A percentile compares a stretch with the other conserved stretches of the same genome.
Evolutionary conservation across 108 stramenopile species (phyloP).

Genomic region (Licmophora abbreviata): DNA sequence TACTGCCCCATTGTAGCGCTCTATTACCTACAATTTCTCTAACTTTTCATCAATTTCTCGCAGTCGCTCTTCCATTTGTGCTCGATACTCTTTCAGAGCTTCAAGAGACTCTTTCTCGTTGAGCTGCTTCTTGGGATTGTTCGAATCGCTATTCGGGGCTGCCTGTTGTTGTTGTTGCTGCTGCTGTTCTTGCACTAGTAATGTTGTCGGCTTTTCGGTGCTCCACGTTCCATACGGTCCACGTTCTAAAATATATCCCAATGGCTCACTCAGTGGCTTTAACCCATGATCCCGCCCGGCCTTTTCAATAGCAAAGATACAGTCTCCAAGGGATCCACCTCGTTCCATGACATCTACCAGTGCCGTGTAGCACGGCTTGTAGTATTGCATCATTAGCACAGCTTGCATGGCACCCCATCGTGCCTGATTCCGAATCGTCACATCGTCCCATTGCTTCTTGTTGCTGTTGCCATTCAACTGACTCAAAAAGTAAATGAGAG

Average conservation of each 20-base stretch:
- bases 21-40: constrained; percentile 16
- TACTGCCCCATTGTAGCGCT: too few relatives aligned
- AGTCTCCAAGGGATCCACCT: constrained; percentile 67
- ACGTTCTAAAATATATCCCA: constrained; percentile 58
- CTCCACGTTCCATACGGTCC: constrained; percentile 49
- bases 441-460: constrained; percentile 33
- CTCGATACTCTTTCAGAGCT: constrained; percentile 7
- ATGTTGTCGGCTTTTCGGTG: constrained; percentile 16
- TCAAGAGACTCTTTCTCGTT: constrained; percentile 6
- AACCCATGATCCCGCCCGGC: constrained; percentile 45
- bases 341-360: constrained; percentile 75
- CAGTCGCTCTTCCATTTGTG: constrained; percentile 8
- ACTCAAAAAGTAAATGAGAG: constrained; percentile 64
- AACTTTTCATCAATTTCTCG: constrained; percentile 32
- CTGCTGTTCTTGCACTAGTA: constrained; percentile 7
- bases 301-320: constrained; percentile 81
- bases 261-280: constrained; percentile 37
- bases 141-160: constrained; percentile 9
- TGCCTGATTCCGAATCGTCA: constrained; percentile 73
- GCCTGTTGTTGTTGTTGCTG: neutral
- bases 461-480: constrained; percentile 10
- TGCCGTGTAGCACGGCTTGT: constrained; percentile 76
- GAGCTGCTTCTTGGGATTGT: neutral
- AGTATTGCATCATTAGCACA: constrained; percentile 62
- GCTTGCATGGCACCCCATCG: constrained; percentile 82